Base-by-base conservation (phyloP, 2,329 filamentous ascomycete species). In the Beauveria caledonica region DNA sequence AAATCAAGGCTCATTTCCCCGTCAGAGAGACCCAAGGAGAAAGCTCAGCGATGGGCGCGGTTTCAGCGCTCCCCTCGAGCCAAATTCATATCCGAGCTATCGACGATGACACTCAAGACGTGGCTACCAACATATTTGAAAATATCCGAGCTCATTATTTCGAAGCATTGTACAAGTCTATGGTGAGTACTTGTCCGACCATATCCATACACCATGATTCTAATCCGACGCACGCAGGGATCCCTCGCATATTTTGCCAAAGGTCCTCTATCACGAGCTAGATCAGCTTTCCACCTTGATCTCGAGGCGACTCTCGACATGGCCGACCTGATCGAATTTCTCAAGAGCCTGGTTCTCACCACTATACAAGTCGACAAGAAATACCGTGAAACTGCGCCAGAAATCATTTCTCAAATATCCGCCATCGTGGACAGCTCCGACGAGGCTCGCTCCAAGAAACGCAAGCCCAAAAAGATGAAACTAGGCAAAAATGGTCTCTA, bases 181-280 rank as follows among this genome's bases (percentile, higher is more conserved):
- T 84, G 77, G 84, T 84, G 71, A 15, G 77, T 66, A 39, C 11
- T 46, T 53, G n/a, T 63, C 6, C 62, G 71, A 17, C 64, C 69
- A 3, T 68, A 69, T 25, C 68, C 74, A 74, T 61, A 17, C 19
- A 21, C 36, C 29, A 65, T 68, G 19, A 70, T 23, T 19, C 29
- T 54, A 60, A 54, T 17, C 15, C 21, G 36, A 65, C 52, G 3
- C 9, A 11, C 36, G 10, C 48, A 89, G 80, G 89, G 88, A 39
- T 90, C 89, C 3, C 75, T 93, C 60, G 89, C 89, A 61, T 94
- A 92, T 72, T 92, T 93, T 72, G 87, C 87, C 21, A 94, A 94
- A 75, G 90, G 89, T 0, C 88, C 90, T 1, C 76, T 94, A 21
- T 90, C 89, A 49, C 82, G 89, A 66, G 86, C 88, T 50, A 83